Evolutionary conservation across 2,329 filamentous ascomycete species (phyloP), one percentile per base, ranked within the genome.

Genomic region (Fusarium graminum): DNA sequence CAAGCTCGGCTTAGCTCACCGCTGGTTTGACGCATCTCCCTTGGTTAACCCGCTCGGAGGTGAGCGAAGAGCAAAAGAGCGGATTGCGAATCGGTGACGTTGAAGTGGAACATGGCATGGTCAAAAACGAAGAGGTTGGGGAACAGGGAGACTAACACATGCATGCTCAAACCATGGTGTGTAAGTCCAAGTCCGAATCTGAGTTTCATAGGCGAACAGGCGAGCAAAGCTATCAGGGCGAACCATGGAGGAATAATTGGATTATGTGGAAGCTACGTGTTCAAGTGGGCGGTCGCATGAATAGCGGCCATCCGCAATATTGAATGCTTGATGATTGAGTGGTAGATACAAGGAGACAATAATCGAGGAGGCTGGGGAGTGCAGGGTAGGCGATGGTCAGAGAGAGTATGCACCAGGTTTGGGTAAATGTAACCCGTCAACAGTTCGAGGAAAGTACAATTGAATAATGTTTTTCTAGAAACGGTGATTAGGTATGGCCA

Each of bases 321-420:
- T 22, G 43, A 50, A 52, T 26, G 46, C 49, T 55, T 47, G 34
- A 46, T 49, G 58, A 52, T 59, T 65, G 59, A 69, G 53, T 67
- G 62, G 55, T 61, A 61, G 58, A 53, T 47, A 57, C 58, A 59
- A 64, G 60, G 41, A 60, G 44, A 57, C 40, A 53, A 42, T 72
- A 34, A 73, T 67, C 56, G 45, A 53, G 67, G 69, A 68, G 71
- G 71, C 43, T 73, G 71, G 71, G 71, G 40, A 63, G 52, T 66
- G 43, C 55, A 70, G 66, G 63, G 66, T 68, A 69, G 34, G 38
- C 25, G 56, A 49, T 56, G 58, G 59, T 59, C 60, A 53, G 52
- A 43, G 32, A 55, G 11, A 11, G 22, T 17, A 6, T 49, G 41
- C 44, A 58, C 26, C 26, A 25, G 41, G 54, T 46, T 22, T 26